A percentile compares a stretch with the other conserved stretches of the same genome.
Conservation (phyloP, 2,329 filamentous ascomycete species). For the Rutstroemia sp. region DNA sequence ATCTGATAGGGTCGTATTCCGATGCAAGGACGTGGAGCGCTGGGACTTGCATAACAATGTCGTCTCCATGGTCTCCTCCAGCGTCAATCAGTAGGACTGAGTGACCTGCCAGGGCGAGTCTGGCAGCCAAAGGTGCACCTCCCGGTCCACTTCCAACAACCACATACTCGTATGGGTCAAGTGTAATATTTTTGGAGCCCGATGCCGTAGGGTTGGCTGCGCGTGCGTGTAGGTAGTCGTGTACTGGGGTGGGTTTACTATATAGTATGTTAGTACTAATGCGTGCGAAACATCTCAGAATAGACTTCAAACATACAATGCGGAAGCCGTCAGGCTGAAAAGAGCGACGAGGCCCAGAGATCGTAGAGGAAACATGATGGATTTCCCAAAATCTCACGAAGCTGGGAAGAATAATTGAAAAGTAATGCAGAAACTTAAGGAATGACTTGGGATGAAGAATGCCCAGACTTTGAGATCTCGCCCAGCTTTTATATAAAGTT, state of each 20-base stretch:
- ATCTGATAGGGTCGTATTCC: constrained; percentile 20
- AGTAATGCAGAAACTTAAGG: too few relatives aligned
- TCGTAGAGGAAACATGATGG: not conserved
- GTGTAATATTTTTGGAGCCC: not conserved
- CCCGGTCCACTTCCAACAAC: constrained; percentile 47
- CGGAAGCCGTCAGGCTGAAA: not conserved
- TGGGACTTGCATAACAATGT: constrained; percentile 14
- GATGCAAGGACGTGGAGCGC: not conserved
- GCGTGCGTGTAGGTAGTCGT: not conserved
- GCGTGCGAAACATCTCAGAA: not conserved
- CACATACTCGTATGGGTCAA: constrained; percentile 37
- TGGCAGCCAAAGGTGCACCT: constrained; percentile 41
- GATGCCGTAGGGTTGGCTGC: not conserved
- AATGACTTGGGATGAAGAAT: too few relatives aligned
- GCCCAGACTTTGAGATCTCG: too few relatives aligned
- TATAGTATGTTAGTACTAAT: not conserved
- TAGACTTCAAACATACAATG: not conserved
- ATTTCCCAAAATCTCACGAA: not conserved
- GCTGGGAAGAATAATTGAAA: not conserved
- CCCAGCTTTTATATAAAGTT: too few relatives aligned
- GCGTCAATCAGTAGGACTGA: constrained; percentile 46
- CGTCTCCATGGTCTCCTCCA: constrained; percentile 40
- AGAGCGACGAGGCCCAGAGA: not conserved
- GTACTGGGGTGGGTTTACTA: not conserved
- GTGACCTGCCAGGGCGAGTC: constrained; percentile 43